Evolutionary conservation across 1,284 basidiomycete genomes (phyloP), one percentile per base, ranked within the genome.

Genomic region (Cutaneotrichosporon cavernicola): DNA sequence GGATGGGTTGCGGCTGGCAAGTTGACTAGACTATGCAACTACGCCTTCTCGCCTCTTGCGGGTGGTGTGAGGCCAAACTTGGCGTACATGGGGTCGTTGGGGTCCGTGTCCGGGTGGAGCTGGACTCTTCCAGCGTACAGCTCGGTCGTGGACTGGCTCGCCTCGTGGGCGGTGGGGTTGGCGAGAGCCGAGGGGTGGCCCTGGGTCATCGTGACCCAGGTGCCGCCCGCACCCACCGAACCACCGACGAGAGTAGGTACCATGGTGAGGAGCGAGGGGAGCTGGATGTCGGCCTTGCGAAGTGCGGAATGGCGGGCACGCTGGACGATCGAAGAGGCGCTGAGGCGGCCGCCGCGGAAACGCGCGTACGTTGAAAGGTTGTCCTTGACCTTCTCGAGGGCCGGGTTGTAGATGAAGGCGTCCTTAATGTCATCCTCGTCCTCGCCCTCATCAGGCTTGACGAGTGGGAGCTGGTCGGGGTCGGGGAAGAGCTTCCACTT

Each of bases 211-310:
- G 67, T 58, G 18, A 77, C 70, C 79, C 79, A 81, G 60, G 72
- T 70, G 16, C 73, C 70, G 56, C 91, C 90, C 58, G 90, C 90
- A 64, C 73, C 92, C 56, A 96, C 87, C 7, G 91, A 89, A 9
- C 91, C 89, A 30, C 90, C 89, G 68, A 97, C 87, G 21, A 97
- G 79, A 0, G 90, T 89, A 10, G 93, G 94, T 0, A 93, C 88
- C 90, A 96, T 95, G 4, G 91, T 87, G 82, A 96, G 84, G 36
- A 95, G 81, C 6, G 85, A 86, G 14, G 90, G 63, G 34, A 84
- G 72, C 66, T 79, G 74, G 59, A 83, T 76, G 70, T 81, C 83
- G 40, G 84, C 82, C 55, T 89, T 85, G 31, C 84, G 66, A 57
- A 80, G 63, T 50, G 83, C 83, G 11, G 86, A 85, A 13, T 85